phyloP scores from a whole-genome alignment of 2,329 filamentous ascomycete genomes.

The Aspergillus floridensis region DNA sequence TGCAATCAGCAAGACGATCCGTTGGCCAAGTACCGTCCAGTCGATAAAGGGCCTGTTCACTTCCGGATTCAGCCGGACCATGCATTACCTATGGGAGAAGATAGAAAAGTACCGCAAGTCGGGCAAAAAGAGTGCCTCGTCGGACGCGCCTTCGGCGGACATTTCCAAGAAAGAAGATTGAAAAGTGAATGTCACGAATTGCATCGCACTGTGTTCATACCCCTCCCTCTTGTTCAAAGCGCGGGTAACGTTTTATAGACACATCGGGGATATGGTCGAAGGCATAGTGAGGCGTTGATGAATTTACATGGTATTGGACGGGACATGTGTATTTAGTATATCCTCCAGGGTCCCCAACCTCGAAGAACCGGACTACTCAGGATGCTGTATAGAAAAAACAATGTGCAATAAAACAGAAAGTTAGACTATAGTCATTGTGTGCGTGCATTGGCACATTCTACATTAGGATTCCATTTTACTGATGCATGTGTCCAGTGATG shows the following conservation, averaged over 20 bases:
- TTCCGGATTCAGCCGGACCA: constrained; percentile 66
- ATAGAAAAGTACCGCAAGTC: constrained; percentile 57
- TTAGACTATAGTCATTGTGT: not conserved
- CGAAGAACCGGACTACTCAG: not conserved
- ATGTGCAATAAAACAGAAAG: not conserved
- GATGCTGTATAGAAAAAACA: constrained; percentile 2
- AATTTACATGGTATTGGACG: constrained; percentile 1
- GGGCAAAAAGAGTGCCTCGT: constrained; percentile 27
- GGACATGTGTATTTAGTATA: constrained; percentile 15
- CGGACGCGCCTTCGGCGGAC: constrained; percentile 18
- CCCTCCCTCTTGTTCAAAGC: not conserved
- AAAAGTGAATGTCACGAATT: constrained; percentile 5
- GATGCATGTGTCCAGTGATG: too few species aligned
- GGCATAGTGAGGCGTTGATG: constrained; percentile 20
- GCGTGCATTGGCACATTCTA: not conserved
- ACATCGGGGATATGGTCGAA: constrained; percentile 6
- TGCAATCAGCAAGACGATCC: constrained; percentile 82
- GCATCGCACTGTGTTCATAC: constrained; percentile 10
- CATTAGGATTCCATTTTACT: too few species aligned
- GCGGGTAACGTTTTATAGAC: constrained; percentile 4
- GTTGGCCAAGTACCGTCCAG: constrained; percentile 88
- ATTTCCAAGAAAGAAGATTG: constrained; percentile 24
- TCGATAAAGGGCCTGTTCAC: constrained; percentile 81
- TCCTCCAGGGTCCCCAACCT: not conserved
- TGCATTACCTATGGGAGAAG: constrained; percentile 82